Percentiles rank a stretch among this genome's conserved stretches.
phyloP scores from a whole-genome alignment of 2,329 filamentous ascomycete species.

The Penicillium sp. region DNA sequence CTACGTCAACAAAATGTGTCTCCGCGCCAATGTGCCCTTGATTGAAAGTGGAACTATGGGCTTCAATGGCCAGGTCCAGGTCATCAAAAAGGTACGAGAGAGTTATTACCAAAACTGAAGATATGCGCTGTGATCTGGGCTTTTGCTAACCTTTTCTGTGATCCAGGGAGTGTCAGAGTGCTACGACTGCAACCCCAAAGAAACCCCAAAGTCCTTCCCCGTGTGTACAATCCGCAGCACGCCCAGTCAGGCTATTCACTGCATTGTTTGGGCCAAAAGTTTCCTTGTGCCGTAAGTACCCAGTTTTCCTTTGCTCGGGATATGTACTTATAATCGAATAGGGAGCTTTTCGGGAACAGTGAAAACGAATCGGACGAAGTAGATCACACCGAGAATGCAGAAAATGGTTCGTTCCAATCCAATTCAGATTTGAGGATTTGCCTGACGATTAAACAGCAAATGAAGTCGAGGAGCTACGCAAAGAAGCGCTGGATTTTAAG shows the following conservation, averaged over 20 bases:
- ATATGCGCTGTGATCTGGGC: no score
- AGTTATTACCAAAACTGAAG: not conserved
- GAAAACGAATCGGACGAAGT: constrained; percentile 81
- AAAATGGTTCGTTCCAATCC: constrained; percentile 64
- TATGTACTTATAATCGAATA: constrained; percentile 33
- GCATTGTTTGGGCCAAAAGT: constrained; percentile 98
- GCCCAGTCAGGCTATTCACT: constrained; percentile 94
- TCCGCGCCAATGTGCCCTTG: constrained; percentile 84
- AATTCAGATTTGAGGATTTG: not conserved
- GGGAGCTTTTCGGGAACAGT: constrained; percentile 86
- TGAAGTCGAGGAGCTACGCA: constrained; percentile 84
- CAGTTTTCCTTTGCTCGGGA: fast-evolving
- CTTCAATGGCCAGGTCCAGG: constrained; percentile 96
- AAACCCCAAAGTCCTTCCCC: constrained; percentile 87
- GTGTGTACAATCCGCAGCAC: constrained; percentile 98
- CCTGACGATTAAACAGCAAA: constrained; percentile 50
- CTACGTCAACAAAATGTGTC: constrained; percentile 96
- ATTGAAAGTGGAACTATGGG: constrained; percentile 97
- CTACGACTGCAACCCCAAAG: constrained; percentile 92
- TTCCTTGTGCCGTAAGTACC: constrained; percentile 77
- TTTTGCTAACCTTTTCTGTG: constrained; percentile 9
- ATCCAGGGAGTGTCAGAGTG: constrained; percentile 77
- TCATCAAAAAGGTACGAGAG: constrained; percentile 73
- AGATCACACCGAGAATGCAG: constrained; percentile 76
- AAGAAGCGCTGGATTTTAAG: constrained; percentile 81